Conservation (phyloP, 345 rosid species). For the Salix suchowensis region DNA sequence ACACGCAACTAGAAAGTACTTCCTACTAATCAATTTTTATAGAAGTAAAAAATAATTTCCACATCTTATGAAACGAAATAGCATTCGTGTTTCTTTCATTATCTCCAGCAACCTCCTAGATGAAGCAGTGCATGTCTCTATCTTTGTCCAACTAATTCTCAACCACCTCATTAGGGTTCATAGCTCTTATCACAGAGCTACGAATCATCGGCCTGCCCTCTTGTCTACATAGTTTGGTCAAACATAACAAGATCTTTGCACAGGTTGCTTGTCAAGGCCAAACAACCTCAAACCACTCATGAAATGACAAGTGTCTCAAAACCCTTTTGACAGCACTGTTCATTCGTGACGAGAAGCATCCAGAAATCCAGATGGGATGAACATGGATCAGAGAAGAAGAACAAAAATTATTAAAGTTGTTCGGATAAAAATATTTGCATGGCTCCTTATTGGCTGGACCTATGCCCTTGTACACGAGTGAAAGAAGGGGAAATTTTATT, state of each 20-base stretch:
- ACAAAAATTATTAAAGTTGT: not conserved
- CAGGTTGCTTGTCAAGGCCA: not conserved
- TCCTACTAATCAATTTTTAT: too few species aligned
- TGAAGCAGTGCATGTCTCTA: not conserved
- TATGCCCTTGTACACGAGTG: not conserved
- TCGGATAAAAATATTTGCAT: not conserved
- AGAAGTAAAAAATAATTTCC: too few species aligned
- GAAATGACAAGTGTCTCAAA: not conserved
- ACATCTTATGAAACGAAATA: too few species aligned
- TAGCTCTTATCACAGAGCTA: not conserved
- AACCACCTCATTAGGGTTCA: not conserved
- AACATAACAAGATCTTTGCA: not conserved
- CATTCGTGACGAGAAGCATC: not conserved
- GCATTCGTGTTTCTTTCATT: not conserved
- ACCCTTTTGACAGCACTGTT: not conserved
- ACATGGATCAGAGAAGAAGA: not conserved
- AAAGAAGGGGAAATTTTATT: not conserved
- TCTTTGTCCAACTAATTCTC: conserved; percentile 12
- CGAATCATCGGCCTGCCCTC: not conserved
- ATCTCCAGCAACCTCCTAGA: not conserved
- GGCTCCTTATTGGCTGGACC: not conserved
- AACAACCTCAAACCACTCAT: not conserved
- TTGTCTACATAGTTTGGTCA: not conserved
- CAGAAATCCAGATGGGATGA: not conserved
- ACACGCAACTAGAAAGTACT: too few species aligned